Conservation (phyloP, 2,329 filamentous ascomycete species). For the Neopestalotiopsis rosae region DNA sequence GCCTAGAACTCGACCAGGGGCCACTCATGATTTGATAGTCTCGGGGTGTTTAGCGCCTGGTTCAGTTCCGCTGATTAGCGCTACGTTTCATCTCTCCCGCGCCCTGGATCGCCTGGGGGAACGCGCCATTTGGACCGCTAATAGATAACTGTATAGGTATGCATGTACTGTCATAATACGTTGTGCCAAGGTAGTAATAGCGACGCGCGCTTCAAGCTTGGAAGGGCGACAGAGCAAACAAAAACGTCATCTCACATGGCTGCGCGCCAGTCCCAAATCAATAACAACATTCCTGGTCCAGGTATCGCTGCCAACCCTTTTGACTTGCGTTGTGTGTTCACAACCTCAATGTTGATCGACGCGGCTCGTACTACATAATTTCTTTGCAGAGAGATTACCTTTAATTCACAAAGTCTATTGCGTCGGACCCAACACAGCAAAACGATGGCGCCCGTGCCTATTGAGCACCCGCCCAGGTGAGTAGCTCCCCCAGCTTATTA, state of each 20-base stretch:
- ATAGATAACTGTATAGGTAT: too few relatives aligned
- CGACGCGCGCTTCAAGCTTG: not conserved
- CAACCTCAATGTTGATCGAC: constrained; percentile 1
- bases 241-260: constrained; percentile 12
- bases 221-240: constrained; percentile 1
- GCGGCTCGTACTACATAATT: constrained; percentile 1
- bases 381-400: not conserved
- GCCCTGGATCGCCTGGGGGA: not conserved
- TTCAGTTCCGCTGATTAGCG: constrained; percentile 1
- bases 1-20: not conserved
- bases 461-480: constrained; percentile 34
- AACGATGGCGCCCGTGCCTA: constrained; percentile 36
- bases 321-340: not conserved
- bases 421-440: constrained; percentile 12
- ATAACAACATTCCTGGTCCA: not conserved
- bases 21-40: too few relatives aligned
- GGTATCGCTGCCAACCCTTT: not conserved
- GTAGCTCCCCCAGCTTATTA: constrained; percentile 5
- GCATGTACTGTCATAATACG: too few relatives aligned
- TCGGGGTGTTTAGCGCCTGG: not conserved
- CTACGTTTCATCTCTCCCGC: not conserved
- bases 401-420: constrained; percentile 1
- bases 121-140: not conserved
- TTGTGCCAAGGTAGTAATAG: not conserved
- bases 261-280: not conserved